Conservation (phyloP, 2,329 filamentous ascomycete genomes). For the Aspergillus unguis region DNA sequence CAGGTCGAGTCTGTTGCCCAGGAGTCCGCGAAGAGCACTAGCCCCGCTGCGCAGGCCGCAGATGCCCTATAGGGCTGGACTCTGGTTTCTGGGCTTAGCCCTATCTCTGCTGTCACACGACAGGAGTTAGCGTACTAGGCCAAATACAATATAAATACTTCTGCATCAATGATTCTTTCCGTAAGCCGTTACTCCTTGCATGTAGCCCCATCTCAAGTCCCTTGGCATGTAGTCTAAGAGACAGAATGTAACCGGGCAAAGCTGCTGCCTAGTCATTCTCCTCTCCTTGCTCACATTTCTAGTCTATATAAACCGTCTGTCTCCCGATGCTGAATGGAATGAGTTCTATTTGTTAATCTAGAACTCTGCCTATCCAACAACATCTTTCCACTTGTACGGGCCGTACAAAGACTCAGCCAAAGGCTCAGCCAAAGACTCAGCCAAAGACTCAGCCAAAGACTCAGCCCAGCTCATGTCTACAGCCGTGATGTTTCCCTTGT, state of each 20-base stretch:
- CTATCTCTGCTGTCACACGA: not conserved
- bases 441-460: too few relatives aligned
- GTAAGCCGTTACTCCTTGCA: not conserved
- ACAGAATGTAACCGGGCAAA: conserved; percentile 1
- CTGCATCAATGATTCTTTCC: conserved; percentile 5
- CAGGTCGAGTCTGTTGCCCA: not conserved
- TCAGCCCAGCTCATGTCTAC: too few relatives aligned
- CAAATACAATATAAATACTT: conserved; percentile 4
- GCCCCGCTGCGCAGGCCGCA: conserved; percentile 30
- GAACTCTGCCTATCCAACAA: too few relatives aligned
- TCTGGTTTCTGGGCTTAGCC: not conserved
- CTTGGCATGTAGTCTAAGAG: conserved; percentile 3
- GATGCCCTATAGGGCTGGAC: conserved; percentile 16
- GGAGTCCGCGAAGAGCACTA: conserved; percentile 11
- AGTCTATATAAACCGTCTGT: conserved; percentile 5
- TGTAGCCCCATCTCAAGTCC: conserved; percentile 10
- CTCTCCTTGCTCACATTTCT: not conserved
- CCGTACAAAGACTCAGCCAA: too few relatives aligned
- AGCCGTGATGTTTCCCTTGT: too few relatives aligned
- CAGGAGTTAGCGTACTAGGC: not conserved
- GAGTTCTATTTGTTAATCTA: too few relatives aligned
- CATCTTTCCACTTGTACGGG: too few relatives aligned
- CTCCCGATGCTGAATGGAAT: not conserved
- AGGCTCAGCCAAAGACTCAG: too few relatives aligned
- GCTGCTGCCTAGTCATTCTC: conserved; percentile 10